Percentiles rank a stretch among this genome's conserved stretches.
phyloP scores from a whole-genome alignment of 306 rosid genomes.

The Delonix regia region DNA sequence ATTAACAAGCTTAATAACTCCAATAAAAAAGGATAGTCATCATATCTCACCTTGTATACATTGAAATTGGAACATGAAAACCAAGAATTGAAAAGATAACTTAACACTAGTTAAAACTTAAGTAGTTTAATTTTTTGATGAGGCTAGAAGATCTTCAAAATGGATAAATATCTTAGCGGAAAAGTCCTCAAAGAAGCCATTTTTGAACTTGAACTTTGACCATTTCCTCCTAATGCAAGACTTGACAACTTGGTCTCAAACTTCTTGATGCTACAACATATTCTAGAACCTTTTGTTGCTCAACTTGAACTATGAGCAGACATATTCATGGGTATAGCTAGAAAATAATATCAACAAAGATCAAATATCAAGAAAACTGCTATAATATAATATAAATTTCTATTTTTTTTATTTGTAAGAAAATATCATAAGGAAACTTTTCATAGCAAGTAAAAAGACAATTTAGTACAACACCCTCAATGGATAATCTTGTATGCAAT shows the following conservation, averaged over 20 bases:
- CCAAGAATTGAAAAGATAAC: not conserved
- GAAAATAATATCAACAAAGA: too few species aligned
- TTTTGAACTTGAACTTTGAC: slow-evolving; percentile 31
- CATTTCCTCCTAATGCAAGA: slow-evolving; percentile 31
- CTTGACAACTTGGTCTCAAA: slow-evolving; percentile 34
- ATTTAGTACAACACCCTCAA: too few species aligned
- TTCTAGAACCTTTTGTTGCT: slow-evolving; percentile 32
- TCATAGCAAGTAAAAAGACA: too few species aligned
- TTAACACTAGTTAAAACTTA: not conserved
- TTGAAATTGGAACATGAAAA: not conserved
- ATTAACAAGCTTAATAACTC: slow-evolving; percentile 4
- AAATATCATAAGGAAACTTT: too few species aligned
- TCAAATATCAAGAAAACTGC: too few species aligned
- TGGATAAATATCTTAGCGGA: slow-evolving; percentile 55
- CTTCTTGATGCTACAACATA: slow-evolving; percentile 30
- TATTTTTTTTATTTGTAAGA: too few species aligned
- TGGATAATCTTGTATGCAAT: too few species aligned
- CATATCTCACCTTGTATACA: not conserved
- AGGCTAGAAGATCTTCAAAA: slow-evolving; percentile 47
- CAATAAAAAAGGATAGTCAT: not conserved
- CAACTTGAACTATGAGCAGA: too few species aligned
- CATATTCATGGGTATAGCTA: too few species aligned
- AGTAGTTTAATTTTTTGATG: slow-evolving; percentile 34
- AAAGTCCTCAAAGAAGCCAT: slow-evolving; percentile 49
- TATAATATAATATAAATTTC: too few species aligned